A percentile compares a stretch with the other conserved stretches of the same genome.
Evolutionary conservation across 768 basidiomycete species (phyloP).

Genomic region (Podaxis sp.): DNA sequence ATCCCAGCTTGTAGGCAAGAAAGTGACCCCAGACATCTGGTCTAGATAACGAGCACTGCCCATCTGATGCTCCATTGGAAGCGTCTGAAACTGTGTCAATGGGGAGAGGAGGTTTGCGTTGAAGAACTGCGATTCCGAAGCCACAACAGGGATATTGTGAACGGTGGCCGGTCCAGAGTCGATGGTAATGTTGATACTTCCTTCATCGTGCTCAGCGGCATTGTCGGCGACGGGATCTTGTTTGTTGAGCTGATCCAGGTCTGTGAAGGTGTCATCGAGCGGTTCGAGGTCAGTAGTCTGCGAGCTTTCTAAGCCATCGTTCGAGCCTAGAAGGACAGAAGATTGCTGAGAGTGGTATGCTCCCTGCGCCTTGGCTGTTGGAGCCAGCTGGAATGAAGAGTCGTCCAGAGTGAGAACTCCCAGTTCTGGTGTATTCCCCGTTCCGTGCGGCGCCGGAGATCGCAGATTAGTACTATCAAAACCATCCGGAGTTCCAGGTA

Average conservation of each 20-base stretch:
- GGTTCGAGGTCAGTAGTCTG: constrained; percentile 1
- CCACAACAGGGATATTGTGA: background rate
- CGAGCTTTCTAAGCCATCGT: background rate
- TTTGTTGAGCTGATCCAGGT: background rate
- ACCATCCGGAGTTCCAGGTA: background rate
- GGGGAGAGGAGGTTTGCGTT: background rate
- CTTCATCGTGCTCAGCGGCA: background rate
- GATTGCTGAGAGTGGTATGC: background rate
- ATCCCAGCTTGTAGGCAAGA: background rate
- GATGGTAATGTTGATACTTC: background rate
- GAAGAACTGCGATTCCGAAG: background rate
- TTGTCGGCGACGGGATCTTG: background rate
- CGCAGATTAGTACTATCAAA: background rate
- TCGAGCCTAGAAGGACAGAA: background rate
- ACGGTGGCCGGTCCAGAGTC: background rate
- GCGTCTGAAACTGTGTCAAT: background rate
- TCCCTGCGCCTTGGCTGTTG: background rate
- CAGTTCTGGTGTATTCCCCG: background rate
- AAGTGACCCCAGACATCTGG: background rate
- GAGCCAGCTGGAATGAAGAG: background rate
- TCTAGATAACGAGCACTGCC: background rate
- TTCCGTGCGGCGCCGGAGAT: background rate
- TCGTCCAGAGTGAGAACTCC: background rate
- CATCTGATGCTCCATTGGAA: background rate
- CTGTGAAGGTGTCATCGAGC: background rate